Evolutionary conservation across 805 yeast species (phyloP).

Genomic region (Saturnispora galanensis): DNA sequence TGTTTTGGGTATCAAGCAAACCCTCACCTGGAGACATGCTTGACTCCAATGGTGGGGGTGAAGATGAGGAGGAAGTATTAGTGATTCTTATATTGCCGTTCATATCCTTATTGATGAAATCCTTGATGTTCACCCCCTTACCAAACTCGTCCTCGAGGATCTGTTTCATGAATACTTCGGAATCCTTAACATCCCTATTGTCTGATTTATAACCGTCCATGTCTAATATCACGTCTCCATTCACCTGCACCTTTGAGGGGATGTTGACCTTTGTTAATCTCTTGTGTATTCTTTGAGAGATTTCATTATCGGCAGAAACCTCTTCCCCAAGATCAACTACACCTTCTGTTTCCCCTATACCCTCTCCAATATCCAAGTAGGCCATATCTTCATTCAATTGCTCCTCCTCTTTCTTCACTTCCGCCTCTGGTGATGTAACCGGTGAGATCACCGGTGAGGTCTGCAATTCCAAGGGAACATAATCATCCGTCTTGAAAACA

Average conservation of each 20-base stretch:
- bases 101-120: constrained; percentile 44
- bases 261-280: constrained; percentile 27
- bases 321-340: too few relatives aligned
- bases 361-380: constrained; percentile 37
- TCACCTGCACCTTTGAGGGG: constrained; percentile 77
- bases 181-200: constrained; percentile 61
- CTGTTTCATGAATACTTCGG: constrained; percentile 67
- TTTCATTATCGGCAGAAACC: constrained; percentile 1
- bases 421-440: constrained; percentile 34
- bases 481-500: constrained; percentile 75
- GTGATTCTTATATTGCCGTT: constrained; percentile 58
- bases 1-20: too few relatives aligned
- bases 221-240: constrained; percentile 85
- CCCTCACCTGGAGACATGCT: not conserved
- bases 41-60: constrained; percentile 10
- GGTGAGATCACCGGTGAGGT: constrained; percentile 81
- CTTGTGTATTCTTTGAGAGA: not conserved
- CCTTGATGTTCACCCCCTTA: constrained; percentile 34
- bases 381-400: constrained; percentile 36
- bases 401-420: constrained; percentile 12
- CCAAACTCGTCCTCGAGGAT: constrained; percentile 72
- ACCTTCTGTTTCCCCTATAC: constrained; percentile 10
- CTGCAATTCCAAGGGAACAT: constrained; percentile 66
- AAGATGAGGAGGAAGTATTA: constrained; percentile 5
- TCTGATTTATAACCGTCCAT: constrained; percentile 94